Base-by-base conservation (phyloP, 805 yeast species). In the Zygotorulaspora danielsina region DNA sequence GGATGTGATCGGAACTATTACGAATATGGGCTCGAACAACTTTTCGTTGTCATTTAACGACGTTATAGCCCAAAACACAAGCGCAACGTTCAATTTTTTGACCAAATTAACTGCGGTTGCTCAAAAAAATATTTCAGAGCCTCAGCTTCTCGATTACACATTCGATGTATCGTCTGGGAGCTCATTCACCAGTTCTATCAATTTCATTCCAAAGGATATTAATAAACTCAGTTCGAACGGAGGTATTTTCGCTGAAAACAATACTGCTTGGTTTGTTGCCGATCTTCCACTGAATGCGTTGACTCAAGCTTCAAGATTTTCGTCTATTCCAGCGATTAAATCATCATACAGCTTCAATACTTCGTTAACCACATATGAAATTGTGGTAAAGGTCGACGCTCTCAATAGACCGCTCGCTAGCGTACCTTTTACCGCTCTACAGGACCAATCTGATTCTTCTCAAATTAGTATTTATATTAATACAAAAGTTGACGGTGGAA, bases 401-500 rank as follows among this genome's bases (percentile, higher is more conserved):
- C 56, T 58, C 32, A 53, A 55, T 32, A 42, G 51, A 19, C 62
- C 64, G 33, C 24, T 44, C 3, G 42, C 39, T n/a, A 36, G 44
- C 4, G 41, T 46, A 16, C 56, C 59, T 33, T 46, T 54, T 16
- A 47, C 59, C 6, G 54, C 62, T 6, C 32, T 42, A n/a, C 36
- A 32, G 5, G 63, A 59, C 34, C 18, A 38, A 13, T 60, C 65
- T 2, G 53, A 55, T 27, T 34, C 41, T n/a, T 38, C 48, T 13
- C 28, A 45, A 6, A 49, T 57, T 19, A 39, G 39, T 26, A 37
- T 55, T 18, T 34, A 38, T 5, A 43, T 60, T 25, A 38, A 40
- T 17, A 44, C 61, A 3, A 53, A 41, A n/a, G 35, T 58, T 21
- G 50, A 53, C 25, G 64, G 62, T 28, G 62, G 65, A 19, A 45